Evolutionary conservation across 2,329 filamentous ascomycete genomes (phyloP).

Genomic region (Thelonectria discophora): DNA sequence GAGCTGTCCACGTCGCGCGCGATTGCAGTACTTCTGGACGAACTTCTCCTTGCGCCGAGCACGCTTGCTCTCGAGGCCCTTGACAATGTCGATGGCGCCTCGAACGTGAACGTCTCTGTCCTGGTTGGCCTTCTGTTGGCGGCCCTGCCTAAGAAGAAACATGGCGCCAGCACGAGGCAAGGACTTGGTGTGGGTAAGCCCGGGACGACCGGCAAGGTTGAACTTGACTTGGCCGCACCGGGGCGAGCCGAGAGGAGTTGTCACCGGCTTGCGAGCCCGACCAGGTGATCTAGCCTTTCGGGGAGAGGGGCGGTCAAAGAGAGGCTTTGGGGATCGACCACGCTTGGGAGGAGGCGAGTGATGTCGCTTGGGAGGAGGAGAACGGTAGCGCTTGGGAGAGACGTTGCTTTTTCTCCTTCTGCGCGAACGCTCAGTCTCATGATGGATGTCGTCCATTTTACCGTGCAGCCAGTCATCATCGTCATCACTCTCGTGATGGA

Average conservation of each 20-base stretch:
- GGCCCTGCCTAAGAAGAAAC: slow-evolving; percentile 63
- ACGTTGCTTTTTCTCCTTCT: slow-evolving; percentile 62
- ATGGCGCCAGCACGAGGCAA: slow-evolving; percentile 81
- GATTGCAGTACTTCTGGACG: slow-evolving; percentile 87
- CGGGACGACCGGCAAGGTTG: slow-evolving; percentile 64
- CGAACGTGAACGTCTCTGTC: slow-evolving; percentile 73
- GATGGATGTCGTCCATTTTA: slow-evolving; percentile 71
- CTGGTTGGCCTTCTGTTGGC: slow-evolving; percentile 46
- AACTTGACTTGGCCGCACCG: slow-evolving; percentile 51
- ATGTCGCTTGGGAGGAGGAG: slow-evolving; percentile 50
- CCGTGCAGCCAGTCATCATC: slow-evolving; percentile 76
- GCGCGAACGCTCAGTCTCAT: slow-evolving; percentile 62
- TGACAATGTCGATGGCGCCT: slow-evolving; percentile 97
- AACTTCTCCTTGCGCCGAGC: slow-evolving; percentile 93
- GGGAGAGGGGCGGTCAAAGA: slow-evolving; percentile 76
- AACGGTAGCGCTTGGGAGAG: slow-evolving; percentile 56
- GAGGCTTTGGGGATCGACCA: slow-evolving; percentile 60
- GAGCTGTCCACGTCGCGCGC: slow-evolving; percentile 74
- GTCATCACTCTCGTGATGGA: slow-evolving; percentile 73
- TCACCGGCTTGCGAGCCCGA: slow-evolving; percentile 65
- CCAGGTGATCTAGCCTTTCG: slow-evolving; percentile 75
- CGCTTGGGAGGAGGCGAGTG: slow-evolving; percentile 55
- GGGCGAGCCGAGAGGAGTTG: slow-evolving; percentile 51
- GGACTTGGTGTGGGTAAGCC: slow-evolving; percentile 82
- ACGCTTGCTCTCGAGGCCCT: slow-evolving; percentile 93